Conservation (phyloP, 768 basidiomycete species). For the Rhodotorula babjevae region DNA sequence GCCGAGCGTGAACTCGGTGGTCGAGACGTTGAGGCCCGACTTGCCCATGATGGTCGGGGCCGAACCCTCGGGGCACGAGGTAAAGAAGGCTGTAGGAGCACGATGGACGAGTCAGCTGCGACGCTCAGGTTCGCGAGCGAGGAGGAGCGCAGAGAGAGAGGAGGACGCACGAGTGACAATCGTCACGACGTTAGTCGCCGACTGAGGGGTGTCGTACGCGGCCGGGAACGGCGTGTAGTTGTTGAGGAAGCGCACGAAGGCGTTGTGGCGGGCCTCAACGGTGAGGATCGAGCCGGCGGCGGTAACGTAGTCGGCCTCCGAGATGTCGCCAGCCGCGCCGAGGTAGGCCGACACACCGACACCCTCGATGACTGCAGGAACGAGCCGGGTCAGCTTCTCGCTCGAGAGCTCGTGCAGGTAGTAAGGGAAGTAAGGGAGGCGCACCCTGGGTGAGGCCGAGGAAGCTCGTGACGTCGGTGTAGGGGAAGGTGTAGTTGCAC, state of each 20-base stretch:
- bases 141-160: neutral
- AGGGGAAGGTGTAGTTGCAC: conserved; percentile 57
- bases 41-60: conserved; percentile 54
- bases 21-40: conserved; percentile 52
- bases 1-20: conserved; percentile 44
- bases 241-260: conserved; percentile 34
- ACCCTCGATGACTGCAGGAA: neutral
- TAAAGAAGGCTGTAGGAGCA: conserved; percentile 46
- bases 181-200: conserved; percentile 57
- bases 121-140: neutral
- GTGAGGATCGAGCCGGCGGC: conserved; percentile 60
- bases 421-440: neutral
- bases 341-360: conserved; percentile 42
- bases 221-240: conserved; percentile 61
- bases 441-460: conserved; percentile 51
- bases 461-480: conserved; percentile 54
- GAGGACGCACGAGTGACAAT: conserved; percentile 44
- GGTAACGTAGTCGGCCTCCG: conserved; percentile 51
- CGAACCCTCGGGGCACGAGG: conserved; percentile 54
- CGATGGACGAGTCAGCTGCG: conserved; percentile 1
- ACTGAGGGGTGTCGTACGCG: conserved; percentile 57
- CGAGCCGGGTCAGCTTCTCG: neutral
- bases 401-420: no score
- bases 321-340: conserved; percentile 48
- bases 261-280: conserved; percentile 51